A percentile compares a stretch with the other conserved stretches of the same genome.
phyloP scores from a whole-genome alignment of 2,329 filamentous ascomycete genomes.

The Alternaria ventricosa region DNA sequence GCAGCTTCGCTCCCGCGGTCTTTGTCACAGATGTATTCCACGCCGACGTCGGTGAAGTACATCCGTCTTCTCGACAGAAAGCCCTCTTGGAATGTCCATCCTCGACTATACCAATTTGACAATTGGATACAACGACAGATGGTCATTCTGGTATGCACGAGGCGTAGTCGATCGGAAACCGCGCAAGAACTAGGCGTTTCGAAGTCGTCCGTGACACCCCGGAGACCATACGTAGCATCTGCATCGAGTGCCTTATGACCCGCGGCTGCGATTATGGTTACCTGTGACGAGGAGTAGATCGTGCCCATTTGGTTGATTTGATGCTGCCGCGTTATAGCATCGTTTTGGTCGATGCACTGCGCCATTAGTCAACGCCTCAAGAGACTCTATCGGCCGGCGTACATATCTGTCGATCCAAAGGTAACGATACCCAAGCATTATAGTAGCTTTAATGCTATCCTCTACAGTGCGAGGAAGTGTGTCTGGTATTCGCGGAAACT shows the following conservation, averaged over 20 bases:
- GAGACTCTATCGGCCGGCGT: fast-evolving
- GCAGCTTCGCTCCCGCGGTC: no score
- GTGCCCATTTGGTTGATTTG: background rate
- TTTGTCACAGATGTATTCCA: background rate
- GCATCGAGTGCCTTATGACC: background rate
- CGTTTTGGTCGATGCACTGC: background rate
- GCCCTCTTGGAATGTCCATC: background rate
- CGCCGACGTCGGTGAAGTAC: background rate
- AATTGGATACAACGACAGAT: no score
- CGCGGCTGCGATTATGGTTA: background rate
- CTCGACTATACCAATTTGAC: background rate
- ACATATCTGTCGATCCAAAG: background rate
- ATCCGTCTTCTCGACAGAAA: background rate
- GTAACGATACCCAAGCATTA: fast-evolving
- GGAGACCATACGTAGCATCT: background rate
- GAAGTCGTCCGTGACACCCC: background rate
- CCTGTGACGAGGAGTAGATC: background rate
- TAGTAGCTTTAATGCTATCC: background rate
- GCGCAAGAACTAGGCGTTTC: no score
- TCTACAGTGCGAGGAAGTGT: background rate
- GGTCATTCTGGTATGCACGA: no score
- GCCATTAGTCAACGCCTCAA: no score
- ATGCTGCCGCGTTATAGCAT: background rate
- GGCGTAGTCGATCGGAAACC: no score
- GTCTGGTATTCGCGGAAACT: background rate